phyloP scores from a whole-genome alignment of 2,329 filamentous ascomycete species.

The Canariomyces notabilis region DNA sequence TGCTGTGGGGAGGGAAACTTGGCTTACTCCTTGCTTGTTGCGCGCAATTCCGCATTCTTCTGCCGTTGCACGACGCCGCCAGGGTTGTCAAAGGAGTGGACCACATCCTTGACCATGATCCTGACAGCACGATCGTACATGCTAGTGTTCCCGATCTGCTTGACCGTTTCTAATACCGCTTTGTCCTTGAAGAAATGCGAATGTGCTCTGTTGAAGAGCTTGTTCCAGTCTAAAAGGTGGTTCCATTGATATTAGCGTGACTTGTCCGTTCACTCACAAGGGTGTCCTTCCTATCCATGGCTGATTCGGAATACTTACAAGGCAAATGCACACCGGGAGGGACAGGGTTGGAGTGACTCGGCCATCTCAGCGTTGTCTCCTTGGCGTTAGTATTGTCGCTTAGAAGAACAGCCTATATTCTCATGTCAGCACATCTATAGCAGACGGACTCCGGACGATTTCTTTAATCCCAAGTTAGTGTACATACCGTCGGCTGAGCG shows the following conservation, averaged over 20 bases:
- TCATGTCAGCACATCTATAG: background rate
- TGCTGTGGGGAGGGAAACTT: background rate
- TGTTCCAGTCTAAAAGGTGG: background rate
- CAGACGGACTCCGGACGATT: background rate
- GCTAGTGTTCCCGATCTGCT: background rate
- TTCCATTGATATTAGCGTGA: background rate
- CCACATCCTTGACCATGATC: background rate
- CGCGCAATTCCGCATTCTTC: background rate
- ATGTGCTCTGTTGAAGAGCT: background rate
- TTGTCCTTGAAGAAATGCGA: background rate
- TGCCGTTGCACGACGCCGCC: too few species aligned
- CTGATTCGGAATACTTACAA: background rate
- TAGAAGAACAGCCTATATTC: background rate
- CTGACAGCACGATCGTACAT: background rate
- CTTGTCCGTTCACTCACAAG: background rate
- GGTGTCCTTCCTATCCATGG: background rate
- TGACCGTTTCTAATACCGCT: background rate
- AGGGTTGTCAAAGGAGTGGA: background rate
- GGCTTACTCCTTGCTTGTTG: background rate
- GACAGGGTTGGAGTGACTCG: background rate
- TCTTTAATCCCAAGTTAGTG: background rate
- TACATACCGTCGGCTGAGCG: background rate
- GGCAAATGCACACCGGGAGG: background rate
- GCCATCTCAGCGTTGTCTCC: background rate
- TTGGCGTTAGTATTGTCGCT: background rate